Evolutionary conservation across 257 asterid genomes (phyloP), one percentile per base, ranked within the genome.

Genomic region (Capsicum rhomboideum): DNA sequence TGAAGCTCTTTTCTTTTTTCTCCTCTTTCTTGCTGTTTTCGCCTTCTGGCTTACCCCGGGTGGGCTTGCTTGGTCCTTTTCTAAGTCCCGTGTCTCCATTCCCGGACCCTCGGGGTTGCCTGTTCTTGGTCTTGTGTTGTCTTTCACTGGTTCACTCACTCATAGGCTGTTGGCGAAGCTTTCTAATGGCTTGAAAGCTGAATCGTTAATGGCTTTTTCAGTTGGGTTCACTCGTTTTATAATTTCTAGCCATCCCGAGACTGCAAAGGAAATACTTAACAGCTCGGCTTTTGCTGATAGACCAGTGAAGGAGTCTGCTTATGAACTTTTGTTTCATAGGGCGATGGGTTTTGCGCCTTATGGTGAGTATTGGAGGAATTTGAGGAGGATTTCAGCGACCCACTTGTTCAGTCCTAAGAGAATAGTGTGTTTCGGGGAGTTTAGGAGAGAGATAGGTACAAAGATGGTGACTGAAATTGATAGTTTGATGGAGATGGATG

Each of bases 321-420:
- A 90, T 42, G 90, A 83, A 86, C 95, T 95, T 4, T 29, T 95
- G 85, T 95, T 95, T 29, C 90, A 92, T 21, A 88, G 93, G 26
- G 99, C 99, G 49, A 95, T 95, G 97, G 99, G 99, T 0, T 95
- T 95, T 80, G 97, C 99, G 1, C 95, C 97, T 6, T 93, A 92
- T 37, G 98, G 99, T 0, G 95, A 88, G 50, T 94, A 95, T 79
- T 95, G 98, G 98, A 86, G 98, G 87, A 85, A 84, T 55, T 54
- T 95, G 79, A 85, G 98, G 50, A 87, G 96, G 67, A 87, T 93
- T 20, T 91, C 98, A 0, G 91, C 97, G 2, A 88, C 91, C 14
- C 95, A 95, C 50, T 64, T 95, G 88, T 92, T 95, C 75, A 83
- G 95, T 31, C 97, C 98, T 0, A 88, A 54, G 84, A 89, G 94